Conservation (phyloP, 2,329 filamentous ascomycete species). For the Arthroderma sp. region DNA sequence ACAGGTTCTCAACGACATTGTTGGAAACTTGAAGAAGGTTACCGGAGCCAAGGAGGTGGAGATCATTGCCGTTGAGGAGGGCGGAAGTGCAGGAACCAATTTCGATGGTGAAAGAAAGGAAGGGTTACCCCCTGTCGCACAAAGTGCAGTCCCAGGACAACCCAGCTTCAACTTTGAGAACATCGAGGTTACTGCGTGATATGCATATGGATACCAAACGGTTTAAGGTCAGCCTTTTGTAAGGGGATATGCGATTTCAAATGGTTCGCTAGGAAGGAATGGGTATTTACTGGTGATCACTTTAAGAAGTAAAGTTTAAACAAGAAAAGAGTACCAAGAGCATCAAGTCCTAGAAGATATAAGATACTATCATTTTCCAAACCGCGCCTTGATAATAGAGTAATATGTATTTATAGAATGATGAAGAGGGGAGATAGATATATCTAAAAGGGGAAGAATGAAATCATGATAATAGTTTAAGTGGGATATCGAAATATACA, state of each 20-base stretch:
- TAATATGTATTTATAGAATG: too few relatives aligned
- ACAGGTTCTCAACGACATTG: conserved; percentile 62
- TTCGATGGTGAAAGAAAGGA: conserved; percentile 36
- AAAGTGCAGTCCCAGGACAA: conserved; percentile 65
- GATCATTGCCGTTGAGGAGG: conserved; percentile 56
- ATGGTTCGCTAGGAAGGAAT: too few relatives aligned
- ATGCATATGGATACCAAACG: background rate
- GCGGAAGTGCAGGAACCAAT: conserved; percentile 38
- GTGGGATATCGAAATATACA: background rate
- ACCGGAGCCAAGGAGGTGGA: conserved; percentile 60
- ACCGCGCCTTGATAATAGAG: too few relatives aligned
- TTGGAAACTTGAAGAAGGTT: conserved; percentile 64
- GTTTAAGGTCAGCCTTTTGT: background rate
- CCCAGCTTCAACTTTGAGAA: conserved; percentile 83
- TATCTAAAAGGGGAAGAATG: too few relatives aligned
- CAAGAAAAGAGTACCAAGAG: too few relatives aligned
- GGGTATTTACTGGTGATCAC: too few relatives aligned
- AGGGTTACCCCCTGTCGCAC: conserved; percentile 49
- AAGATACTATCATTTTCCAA: too few relatives aligned
- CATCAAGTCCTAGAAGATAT: too few relatives aligned
- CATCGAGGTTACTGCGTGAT: conserved; percentile 31
- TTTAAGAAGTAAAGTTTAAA: too few relatives aligned
- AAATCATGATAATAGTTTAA: background rate
- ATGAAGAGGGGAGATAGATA: too few relatives aligned
- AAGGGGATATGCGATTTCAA: too few relatives aligned